Evolutionary conservation across 2,329 filamentous ascomycete genomes (phyloP).

Genomic region (Myriangium duriaei): DNA sequence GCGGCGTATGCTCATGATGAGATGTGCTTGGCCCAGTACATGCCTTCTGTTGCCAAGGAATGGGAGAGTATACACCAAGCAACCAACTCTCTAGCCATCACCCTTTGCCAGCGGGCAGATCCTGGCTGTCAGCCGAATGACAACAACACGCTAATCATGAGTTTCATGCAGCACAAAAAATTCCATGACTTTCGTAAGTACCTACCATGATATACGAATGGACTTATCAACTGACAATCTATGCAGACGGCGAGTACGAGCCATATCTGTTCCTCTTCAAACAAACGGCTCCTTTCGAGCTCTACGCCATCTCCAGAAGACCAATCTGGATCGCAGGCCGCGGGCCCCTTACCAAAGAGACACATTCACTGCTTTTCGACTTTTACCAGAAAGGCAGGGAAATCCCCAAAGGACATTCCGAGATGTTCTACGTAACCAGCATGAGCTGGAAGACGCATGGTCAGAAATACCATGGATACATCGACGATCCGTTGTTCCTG

Average conservation of each 20-base stretch:
- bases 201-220: conserved; percentile 41
- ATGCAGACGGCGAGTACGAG: conserved; percentile 41
- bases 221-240: conserved; percentile 36
- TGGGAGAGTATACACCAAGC: conserved; percentile 45
- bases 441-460: conserved; percentile 41
- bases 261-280: conserved; percentile 43
- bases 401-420: conserved; percentile 24
- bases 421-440: conserved; percentile 47
- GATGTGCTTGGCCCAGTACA: conserved; percentile 34
- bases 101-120: conserved; percentile 40
- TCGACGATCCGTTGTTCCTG: conserved; percentile 44
- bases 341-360: conserved; percentile 19
- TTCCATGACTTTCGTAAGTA: conserved; percentile 40
- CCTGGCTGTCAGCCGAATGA: conserved; percentile 29
- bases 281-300: conserved; percentile 35
- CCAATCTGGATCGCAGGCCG: conserved; percentile 47
- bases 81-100: conserved; percentile 45
- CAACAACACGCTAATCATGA: conserved; percentile 42
- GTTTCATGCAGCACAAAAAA: conserved; percentile 44
- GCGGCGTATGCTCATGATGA: conserved; percentile 27
- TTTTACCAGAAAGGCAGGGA: conserved; percentile 16
- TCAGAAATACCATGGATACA: conserved; percentile 42
- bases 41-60: conserved; percentile 28
- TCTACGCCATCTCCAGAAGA: conserved; percentile 38
- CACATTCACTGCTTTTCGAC: conserved; percentile 9